Evolutionary conservation across 2,329 filamentous ascomycete species (phyloP).

Genomic region (Aspergillus brunneoviolaceus): DNA sequence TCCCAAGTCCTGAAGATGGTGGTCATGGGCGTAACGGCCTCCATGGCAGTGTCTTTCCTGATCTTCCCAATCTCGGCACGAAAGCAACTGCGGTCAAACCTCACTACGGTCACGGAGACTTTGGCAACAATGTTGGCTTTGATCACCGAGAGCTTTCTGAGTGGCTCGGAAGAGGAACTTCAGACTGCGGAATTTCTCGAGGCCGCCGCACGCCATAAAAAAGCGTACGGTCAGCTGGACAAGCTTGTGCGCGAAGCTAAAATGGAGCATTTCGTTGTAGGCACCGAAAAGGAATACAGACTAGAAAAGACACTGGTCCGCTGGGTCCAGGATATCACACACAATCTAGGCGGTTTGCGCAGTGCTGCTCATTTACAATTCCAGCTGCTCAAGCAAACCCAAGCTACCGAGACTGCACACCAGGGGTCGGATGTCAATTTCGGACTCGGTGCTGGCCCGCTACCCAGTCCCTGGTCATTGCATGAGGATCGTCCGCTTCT

Average conservation of each 20-base stretch:
- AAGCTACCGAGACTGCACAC: slow-evolving; percentile 21
- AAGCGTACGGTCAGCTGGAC: slow-evolving; percentile 67
- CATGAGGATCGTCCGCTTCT: slow-evolving; percentile 51
- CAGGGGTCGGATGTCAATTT: slow-evolving; percentile 16
- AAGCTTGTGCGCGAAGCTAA: slow-evolving; percentile 82
- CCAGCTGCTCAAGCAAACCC: slow-evolving; percentile 68
- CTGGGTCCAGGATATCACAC: slow-evolving; percentile 79
- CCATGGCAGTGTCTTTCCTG: slow-evolving; percentile 71
- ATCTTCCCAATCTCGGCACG: slow-evolving; percentile 79
- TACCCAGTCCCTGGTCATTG: slow-evolving; percentile 34
- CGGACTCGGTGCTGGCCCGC: slow-evolving; percentile 16
- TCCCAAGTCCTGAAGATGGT: slow-evolving; percentile 81
- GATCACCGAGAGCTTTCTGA: slow-evolving; percentile 80
- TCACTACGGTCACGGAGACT: slow-evolving; percentile 71
- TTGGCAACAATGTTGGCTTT: slow-evolving; percentile 78
- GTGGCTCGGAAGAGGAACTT: slow-evolving; percentile 76
- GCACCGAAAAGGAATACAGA: slow-evolving; percentile 74
- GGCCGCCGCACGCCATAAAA: slow-evolving; percentile 63
- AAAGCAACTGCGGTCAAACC: slow-evolving; percentile 67
- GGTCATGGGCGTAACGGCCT: slow-evolving; percentile 70
- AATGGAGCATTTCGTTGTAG: slow-evolving; percentile 80
- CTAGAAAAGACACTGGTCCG: slow-evolving; percentile 78
- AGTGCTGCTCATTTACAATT: slow-evolving; percentile 91
- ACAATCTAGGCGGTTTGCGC: slow-evolving; percentile 84
- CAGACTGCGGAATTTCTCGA: slow-evolving; percentile 63